Base-by-base conservation (phyloP, 371 early-diverging fungal genomes). In the Apophysomyces elegans region DNA sequence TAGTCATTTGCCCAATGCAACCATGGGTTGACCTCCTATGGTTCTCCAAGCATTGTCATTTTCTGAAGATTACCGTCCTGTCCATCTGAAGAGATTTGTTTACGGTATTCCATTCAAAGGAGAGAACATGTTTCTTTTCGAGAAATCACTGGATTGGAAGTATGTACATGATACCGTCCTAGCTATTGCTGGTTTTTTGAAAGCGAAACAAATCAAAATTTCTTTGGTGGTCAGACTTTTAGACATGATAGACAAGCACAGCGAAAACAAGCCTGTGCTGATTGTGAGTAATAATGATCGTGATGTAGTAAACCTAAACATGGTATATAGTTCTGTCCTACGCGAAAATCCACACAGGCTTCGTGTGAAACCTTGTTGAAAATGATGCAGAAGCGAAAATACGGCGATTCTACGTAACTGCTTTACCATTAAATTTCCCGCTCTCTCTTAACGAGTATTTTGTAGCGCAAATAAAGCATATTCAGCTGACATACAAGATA, bases 51-150 rank as follows among this genome's bases (percentile, higher is more conserved):
- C 74, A 59, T 32, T 75, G 35, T 57, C 71, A 67, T 61, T 95
- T 90, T 86, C 93, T 1, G 90, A 93, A 35, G 93, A 90, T 44
- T 94, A 88, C 68, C 80, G 96, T 11, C 93, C 96, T 6, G 91
- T 96, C 11, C 73, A 79, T 54, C 76, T 96, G 0, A 61, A 80
- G n/a, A 64, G 80, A 26, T 60, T 85, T 44, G 90, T 95, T 0
- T 67, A 91, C 59, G 91, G 89, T 3, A 84, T 81, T 61, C 69
- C 75, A 5, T 63, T 72, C 14, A 62, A 65, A 9, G 70, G 71
- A 14, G 60, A 70, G 50, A 84, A 84, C 65, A 74, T 79, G 65
- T 93, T 89, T 66, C 59, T 74, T 18, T 91, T 90, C 77, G 94
- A 92, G 8, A 73, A 80, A n/a, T 76, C 61, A 7, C 67, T 92